Percentiles rank a stretch among this genome's conserved stretches.
phyloP scores from a whole-genome alignment of 2,329 filamentous ascomycete species.

The Kalaharituber pfeilii region DNA sequence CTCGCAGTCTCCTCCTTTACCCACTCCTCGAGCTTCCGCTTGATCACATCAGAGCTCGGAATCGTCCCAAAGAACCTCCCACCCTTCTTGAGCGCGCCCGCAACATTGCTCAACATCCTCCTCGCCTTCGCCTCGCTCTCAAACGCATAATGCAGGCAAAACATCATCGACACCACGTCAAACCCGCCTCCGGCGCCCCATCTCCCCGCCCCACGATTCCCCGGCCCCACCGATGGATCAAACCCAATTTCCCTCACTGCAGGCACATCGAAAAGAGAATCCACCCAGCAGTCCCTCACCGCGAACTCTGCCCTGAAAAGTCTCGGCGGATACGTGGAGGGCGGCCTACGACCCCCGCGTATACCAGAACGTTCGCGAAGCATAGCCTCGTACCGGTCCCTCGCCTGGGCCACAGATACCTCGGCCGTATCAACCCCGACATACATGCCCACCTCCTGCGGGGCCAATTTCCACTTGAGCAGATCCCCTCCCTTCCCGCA shows the following conservation, averaged over 20 bases:
- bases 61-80: slow-evolving; percentile 89
- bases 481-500: slow-evolving; percentile 94
- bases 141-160: slow-evolving; percentile 97
- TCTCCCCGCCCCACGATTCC: not conserved
- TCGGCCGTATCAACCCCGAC: slow-evolving; percentile 89
- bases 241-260: slow-evolving; percentile 79
- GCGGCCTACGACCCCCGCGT: slow-evolving; percentile 37
- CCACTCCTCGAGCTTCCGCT: slow-evolving; percentile 35
- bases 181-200: slow-evolving; percentile 49
- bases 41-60: slow-evolving; percentile 87
- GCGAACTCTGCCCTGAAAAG: slow-evolving; percentile 77
- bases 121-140: slow-evolving; percentile 79
- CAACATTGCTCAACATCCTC: slow-evolving; percentile 84
- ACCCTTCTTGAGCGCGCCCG: slow-evolving; percentile 77
- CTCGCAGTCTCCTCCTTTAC: slow-evolving; percentile 35
- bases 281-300: slow-evolving; percentile 81
- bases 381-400: slow-evolving; percentile 66
- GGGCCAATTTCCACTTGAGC: slow-evolving; percentile 87
- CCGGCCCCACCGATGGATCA: slow-evolving; percentile 47
- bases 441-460: slow-evolving; percentile 80
- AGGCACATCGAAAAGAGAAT: slow-evolving; percentile 62
- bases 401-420: slow-evolving; percentile 76
- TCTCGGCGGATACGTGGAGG: slow-evolving; percentile 19
- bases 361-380: slow-evolving; percentile 32
- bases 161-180: slow-evolving; percentile 97